Evolutionary conservation across 2,329 filamentous ascomycete species (phyloP).

Genomic region (Tolypocladium tropicale): DNA sequence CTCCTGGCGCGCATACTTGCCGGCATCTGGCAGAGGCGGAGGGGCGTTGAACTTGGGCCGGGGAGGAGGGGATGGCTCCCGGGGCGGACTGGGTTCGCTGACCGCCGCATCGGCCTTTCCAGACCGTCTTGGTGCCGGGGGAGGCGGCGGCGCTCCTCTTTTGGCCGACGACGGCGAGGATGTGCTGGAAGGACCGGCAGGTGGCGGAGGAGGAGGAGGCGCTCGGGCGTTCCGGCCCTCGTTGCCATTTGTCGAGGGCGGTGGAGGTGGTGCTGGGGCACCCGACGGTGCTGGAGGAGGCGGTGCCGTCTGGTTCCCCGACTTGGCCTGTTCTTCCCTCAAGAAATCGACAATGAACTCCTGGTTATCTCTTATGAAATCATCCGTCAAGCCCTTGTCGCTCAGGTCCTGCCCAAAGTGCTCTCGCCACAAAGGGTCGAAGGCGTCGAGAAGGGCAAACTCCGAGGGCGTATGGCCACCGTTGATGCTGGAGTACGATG

Average conservation of each 20-base stretch:
- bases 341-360: constrained; percentile 59
- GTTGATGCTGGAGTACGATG: constrained; percentile 36
- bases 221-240: constrained; percentile 19
- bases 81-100: constrained; percentile 58
- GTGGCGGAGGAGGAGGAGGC: constrained; percentile 21
- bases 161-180: constrained; percentile 6
- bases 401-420: constrained; percentile 55
- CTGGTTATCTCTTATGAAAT: constrained; percentile 58
- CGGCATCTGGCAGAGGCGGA: constrained; percentile 80
- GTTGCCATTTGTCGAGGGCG: constrained; percentile 20
- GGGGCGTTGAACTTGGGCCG: constrained; percentile 71
- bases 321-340: constrained; percentile 42
- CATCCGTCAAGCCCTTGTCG: constrained; percentile 52
- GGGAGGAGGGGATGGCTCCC: constrained; percentile 49
- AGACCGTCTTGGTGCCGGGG: constrained; percentile 46
- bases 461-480: constrained; percentile 37
- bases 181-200: constrained; percentile 4
- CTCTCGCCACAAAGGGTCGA: constrained; percentile 54
- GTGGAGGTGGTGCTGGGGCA: constrained; percentile 15
- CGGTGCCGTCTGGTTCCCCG: constrained; percentile 10
- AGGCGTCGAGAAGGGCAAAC: constrained; percentile 51
- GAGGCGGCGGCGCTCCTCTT: constrained; percentile 19
- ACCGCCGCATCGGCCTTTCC: constrained; percentile 49
- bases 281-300: constrained; percentile 7
- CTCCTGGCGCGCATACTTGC: constrained; percentile 62